A percentile compares a stretch with the other conserved stretches of the same genome.
phyloP scores from a whole-genome alignment of 2,329 filamentous ascomycete genomes.

The Penicillium corylophilum region DNA sequence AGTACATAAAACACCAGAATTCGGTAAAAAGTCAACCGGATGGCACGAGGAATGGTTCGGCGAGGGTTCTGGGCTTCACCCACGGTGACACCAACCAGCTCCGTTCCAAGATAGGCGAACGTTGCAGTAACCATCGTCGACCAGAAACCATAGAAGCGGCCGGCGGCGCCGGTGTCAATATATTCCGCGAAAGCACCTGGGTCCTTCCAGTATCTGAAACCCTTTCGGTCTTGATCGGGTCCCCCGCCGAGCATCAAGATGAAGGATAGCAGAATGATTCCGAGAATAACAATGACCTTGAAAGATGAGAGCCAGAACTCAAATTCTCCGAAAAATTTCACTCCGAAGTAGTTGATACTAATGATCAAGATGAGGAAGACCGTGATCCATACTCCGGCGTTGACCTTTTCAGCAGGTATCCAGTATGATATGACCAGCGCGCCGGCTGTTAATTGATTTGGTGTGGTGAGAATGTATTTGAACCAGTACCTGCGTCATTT shows the following conservation, averaged over 20 bases:
- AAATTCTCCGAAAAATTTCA: constrained; percentile 69
- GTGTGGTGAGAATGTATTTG: constrained; percentile 81
- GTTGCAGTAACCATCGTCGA: constrained; percentile 71
- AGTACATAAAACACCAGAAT: constrained; percentile 79
- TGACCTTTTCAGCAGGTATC: constrained; percentile 64
- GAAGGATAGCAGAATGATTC: constrained; percentile 64
- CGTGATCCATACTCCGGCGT: constrained; percentile 77
- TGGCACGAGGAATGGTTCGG: constrained; percentile 72
- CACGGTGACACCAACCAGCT: constrained; percentile 74
- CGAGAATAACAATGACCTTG: constrained; percentile 67
- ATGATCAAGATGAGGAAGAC: constrained; percentile 65
- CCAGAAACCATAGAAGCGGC: constrained; percentile 65
- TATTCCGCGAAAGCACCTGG: constrained; percentile 60
- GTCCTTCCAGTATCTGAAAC: constrained; percentile 65
- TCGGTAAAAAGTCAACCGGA: constrained; percentile 77
- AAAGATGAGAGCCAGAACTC: constrained; percentile 61
- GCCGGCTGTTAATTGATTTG: constrained; percentile 80
- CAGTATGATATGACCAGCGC: constrained; percentile 78
- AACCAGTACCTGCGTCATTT: constrained; percentile 52
- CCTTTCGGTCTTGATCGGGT: constrained; percentile 60
- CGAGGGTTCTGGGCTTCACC: constrained; percentile 78
- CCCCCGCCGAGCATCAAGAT: constrained; percentile 66
- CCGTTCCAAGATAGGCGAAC: constrained; percentile 76
- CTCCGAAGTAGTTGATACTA: constrained; percentile 68
- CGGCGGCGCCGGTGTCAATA: constrained; percentile 45